Base-by-base conservation (phyloP, 1,139 yeast species). In the Yamadazyma kanchanaburiensis region DNA sequence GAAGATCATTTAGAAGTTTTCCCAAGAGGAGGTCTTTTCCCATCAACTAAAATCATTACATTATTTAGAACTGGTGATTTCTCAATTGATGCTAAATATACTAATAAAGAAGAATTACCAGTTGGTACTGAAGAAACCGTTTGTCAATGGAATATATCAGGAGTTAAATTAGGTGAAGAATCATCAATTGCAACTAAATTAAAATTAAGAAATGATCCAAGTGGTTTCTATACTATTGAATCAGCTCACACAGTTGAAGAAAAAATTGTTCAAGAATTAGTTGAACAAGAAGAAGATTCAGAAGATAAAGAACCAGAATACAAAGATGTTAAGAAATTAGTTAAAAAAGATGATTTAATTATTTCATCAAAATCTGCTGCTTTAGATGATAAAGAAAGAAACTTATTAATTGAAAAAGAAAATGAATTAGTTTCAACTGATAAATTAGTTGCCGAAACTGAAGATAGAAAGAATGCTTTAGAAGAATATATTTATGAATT, bases 401-500 rank as follows among this genome's bases (percentile, higher is more conserved):
- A 79, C 51, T 63, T 63, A 35, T 74, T 70, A 49, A 71, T 84
- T 43, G 97, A 91, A 73, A 70, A 70, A 62, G 98, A 91, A 72
- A 77, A 79, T 55, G 74, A 84, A 58, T 68, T 91, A 80, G 74
- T 77, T 44, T 77, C 87, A 58, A 89, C 82, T 58, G 99, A 94
- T 69, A 91, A 88, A 72, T 80, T 91, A 51, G 96, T 91, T 46
- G 95, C 95, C 48, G 97, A 91, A 70, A 94, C 98, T 46, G 98
- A 91, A 73, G 97, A 91, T 70, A 87, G 89, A 67, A 91, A 91
- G 85, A 91, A 91, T 62, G 94, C 96, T 46, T 77, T 94, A 43
- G 98, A 91, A 74, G 98, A 91, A 73, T 91, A 91, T 77, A 91
- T 94, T 55, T 91, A 91, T 70, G 95, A 87, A 53, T 80, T 91